Base-by-base conservation (phyloP, 2,329 filamentous ascomycete species). In the Chalara sp. region DNA sequence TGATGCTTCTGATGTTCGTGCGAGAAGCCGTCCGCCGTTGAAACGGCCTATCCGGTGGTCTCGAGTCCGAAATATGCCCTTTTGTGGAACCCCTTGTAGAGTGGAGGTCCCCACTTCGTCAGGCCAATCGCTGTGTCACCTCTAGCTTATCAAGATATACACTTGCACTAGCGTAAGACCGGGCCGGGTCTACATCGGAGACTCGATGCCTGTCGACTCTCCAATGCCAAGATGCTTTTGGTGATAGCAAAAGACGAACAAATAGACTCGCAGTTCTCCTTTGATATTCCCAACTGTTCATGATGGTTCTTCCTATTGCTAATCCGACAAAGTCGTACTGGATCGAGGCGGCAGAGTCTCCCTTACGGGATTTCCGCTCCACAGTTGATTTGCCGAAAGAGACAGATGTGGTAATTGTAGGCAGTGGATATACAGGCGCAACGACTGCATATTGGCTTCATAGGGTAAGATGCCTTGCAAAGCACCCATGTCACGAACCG, bases 381-480 rank as follows among this genome's bases (percentile, higher is more conserved):
- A 56, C 55, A 13, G 32, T 44, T 13, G 13, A 52, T 5, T 41
- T 61, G 6, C 59, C 59, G 2, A 28, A 48, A 29, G 29, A 49
- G 12, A 48, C 33, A 13, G 60, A 63, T 37, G 50, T 61, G 12
- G 21, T 58, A 10, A 58, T 61, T 32, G 58, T 61, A 32, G 58
- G 59, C 11, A 47, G 50, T 11, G 57, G 59, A 8, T 53, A 51
- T 33, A 44, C 58, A 10, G 59, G 59, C n/a, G 53, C 52, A 10
- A 44, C 55, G 8, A 54, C 52, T 5, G 57, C 56, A n/a, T 58
- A 59, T 42, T 49, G 54, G 48, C 48, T 72, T 32, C 44, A 51
- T 21, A 51, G 41, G 37, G 49, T 47, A 44, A n/a, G 4, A 10
- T 10, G 10, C 10, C 21, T 46, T 37, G 2, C 30, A 48, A 41